Percentiles rank a stretch among this genome's conserved stretches.
Conservation (phyloP, 2,329 filamentous ascomycete species). For the Microdochium bolleyi region DNA sequence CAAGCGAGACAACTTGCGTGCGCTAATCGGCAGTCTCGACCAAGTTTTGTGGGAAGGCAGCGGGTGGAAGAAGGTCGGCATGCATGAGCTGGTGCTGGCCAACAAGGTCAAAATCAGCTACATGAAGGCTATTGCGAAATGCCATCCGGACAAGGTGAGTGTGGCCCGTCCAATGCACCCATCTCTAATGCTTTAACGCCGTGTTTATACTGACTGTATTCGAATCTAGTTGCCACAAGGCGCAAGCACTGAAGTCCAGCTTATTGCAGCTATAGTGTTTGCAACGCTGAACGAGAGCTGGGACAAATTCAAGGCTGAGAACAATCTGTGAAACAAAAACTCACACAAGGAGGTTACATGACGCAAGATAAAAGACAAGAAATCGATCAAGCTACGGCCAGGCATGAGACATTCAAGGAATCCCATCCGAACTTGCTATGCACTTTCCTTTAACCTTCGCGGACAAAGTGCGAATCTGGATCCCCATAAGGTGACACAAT, state of each 20-base stretch:
- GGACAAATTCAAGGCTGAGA: constrained; percentile 66
- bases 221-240: constrained; percentile 57
- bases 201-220: too few relatives aligned
- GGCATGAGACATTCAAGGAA: not conserved
- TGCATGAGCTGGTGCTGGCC: constrained; percentile 87
- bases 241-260: constrained; percentile 55
- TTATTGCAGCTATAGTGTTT: constrained; percentile 60
- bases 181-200: too few relatives aligned
- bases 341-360: not conserved
- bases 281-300: constrained; percentile 63
- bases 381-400: not conserved
- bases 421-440: too few relatives aligned
- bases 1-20: constrained; percentile 87
- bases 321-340: constrained; percentile 41
- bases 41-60: constrained; percentile 84
- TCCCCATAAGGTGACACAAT: too few relatives aligned
- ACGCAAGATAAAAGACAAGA: not conserved
- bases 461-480: too few relatives aligned
- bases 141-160: constrained; percentile 95
- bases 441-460: too few relatives aligned
- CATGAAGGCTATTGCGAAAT: constrained; percentile 98
- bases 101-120: constrained; percentile 96
- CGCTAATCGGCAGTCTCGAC: constrained; percentile 79
- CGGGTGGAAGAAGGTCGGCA: constrained; percentile 93
- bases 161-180: too few relatives aligned